Percentiles rank a stretch among this genome's conserved stretches.
Evolutionary conservation across 306 rosid genomes (phyloP).

Genomic region (Acacia melanoxylon): DNA sequence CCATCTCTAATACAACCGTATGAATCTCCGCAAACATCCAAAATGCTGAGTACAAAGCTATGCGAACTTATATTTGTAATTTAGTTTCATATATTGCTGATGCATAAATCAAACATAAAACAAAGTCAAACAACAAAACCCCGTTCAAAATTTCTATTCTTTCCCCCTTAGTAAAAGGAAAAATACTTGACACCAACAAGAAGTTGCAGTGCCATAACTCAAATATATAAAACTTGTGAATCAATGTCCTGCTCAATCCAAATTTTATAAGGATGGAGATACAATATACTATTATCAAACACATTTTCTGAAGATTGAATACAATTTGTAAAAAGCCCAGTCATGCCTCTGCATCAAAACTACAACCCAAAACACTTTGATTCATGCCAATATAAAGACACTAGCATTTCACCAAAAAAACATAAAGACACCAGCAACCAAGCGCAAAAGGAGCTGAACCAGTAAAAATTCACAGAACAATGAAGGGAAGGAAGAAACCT

Average conservation of each 20-base stretch:
- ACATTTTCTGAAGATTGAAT: neutral
- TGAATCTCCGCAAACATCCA: neutral
- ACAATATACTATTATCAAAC: conserved; percentile 13
- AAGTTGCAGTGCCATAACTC: conserved; percentile 24
- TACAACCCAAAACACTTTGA: conserved; percentile 42
- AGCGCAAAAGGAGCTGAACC: conserved; percentile 35
- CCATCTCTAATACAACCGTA: neutral
- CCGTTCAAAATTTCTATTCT: conserved; percentile 1
- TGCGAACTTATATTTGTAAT: neutral
- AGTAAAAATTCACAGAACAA: conserved; percentile 35
- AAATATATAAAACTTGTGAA: conserved; percentile 9
- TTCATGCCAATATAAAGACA: conserved; percentile 39
- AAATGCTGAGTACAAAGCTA: neutral
- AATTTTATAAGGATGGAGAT: conserved; percentile 4
- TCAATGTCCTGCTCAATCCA: conserved; percentile 27
- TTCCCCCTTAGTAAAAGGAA: conserved; percentile 4
- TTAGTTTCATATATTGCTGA: neutral
- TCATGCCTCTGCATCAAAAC: conserved; percentile 36
- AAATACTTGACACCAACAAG: conserved; percentile 8
- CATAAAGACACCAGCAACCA: conserved; percentile 41
- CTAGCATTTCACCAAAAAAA: neutral
- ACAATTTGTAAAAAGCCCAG: conserved; percentile 8
- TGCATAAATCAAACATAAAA: conserved; percentile 6
- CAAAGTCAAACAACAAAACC: neutral
- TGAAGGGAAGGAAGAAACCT: conserved; percentile 34